Evolutionary conservation across 768 basidiomycete species (phyloP), one percentile per base, ranked within the genome.

Genomic region (Kwoniella heveanensis): DNA sequence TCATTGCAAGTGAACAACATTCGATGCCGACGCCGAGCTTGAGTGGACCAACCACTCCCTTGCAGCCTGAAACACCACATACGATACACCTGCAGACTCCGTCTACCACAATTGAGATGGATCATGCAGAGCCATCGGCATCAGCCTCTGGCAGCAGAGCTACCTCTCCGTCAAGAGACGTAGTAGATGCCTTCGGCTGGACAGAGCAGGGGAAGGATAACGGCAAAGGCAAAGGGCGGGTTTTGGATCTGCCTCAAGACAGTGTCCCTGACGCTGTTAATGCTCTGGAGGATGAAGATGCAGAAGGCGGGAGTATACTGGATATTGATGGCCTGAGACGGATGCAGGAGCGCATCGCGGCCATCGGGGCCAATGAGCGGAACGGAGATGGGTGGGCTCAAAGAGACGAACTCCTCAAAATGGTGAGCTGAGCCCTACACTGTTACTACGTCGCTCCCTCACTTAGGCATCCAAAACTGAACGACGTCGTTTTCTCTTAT

Each of bases 351-450:
- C 64, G 67, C 54, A 24, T 64, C 13, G 25, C 44, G 24, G 55
- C 56, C 17, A 54, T 66, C 13, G 67, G 64, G 22, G 22, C 19
- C 27, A 5, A 2, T 7, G 50, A 44, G 25, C 32, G 8, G 21
- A 54, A 1, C 27, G 47, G 32, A 17, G 58, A 61, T 25, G 64
- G 27, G 13, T n/a, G n/a, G 60, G 19, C 52, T 8, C 27, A 48
- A 24, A 58, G 44, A 46, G 65, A 67, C 29, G 62, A 70, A 13
- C 26, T 64, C 19, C 22, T 58, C 19, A 44, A 37, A 13, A 65
- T 71, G 69, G 69, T 71, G 44, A 44, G 68, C 61, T 48, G 29
- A 3, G 3, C 19, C 24, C 6, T 6, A 6, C 17, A n/a, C n/a
- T n/a, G n/a, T n/a, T n/a, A n/a, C n/a, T n/a, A n/a, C n/a, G n/a